phyloP scores from a whole-genome alignment of 2,329 filamentous ascomycete species.

The Beauveria caledonica region DNA sequence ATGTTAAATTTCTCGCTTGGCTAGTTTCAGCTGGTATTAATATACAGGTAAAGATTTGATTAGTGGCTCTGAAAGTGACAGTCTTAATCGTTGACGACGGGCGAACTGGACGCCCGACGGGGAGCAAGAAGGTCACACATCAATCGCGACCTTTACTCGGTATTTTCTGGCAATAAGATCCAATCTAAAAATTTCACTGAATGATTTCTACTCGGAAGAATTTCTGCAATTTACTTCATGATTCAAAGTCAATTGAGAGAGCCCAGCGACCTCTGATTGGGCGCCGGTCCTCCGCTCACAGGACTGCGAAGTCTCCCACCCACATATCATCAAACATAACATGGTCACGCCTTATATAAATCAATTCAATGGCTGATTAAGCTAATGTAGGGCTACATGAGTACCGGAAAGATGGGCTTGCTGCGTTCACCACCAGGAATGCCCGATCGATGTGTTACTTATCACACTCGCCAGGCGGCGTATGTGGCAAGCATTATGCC shows the following conservation, averaged over 20 bases:
- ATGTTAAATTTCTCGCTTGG: background rate
- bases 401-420: no score
- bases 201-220: no score
- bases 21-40: background rate
- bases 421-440: no score
- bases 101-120: background rate
- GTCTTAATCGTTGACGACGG: background rate
- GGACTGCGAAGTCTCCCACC: background rate
- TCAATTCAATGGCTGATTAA: no score
- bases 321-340: background rate
- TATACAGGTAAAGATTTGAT: background rate
- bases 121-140: background rate
- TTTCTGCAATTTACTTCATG: background rate
- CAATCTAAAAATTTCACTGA: fast-evolving
- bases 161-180: background rate
- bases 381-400: no score
- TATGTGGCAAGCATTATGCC: no score
- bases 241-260: no score
- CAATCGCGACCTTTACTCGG: background rate
- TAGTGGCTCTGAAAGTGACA: background rate
- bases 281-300: background rate
- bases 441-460: no score
- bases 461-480: no score
- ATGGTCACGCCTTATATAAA: background rate
- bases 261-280: background rate